Conservation (phyloP, 345 rosid genomes). For the Iberis pinnata region DNA sequence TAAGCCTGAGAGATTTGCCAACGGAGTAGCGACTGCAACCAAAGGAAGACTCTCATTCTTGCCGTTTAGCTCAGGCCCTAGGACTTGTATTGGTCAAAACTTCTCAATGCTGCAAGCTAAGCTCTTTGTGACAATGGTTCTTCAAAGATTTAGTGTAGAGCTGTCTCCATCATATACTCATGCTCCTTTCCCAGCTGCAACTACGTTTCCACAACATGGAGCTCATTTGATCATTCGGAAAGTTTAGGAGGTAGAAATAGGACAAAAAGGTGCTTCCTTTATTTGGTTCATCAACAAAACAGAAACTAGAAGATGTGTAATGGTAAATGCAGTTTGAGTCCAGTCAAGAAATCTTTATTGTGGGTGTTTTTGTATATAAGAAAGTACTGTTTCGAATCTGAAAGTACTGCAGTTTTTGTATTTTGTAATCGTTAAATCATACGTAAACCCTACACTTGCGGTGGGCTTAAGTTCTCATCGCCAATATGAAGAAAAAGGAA, state of each 20-base stretch:
- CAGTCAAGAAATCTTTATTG: conserved; percentile 11
- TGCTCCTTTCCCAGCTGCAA: conserved; percentile 37
- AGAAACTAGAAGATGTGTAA: background rate
- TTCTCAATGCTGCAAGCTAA: conserved; percentile 44
- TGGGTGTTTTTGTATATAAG: conserved; percentile 22
- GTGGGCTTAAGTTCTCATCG: no score
- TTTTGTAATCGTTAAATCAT: no score
- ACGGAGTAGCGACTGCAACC: conserved; percentile 37
- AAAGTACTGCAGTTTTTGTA: no score
- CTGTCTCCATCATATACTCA: conserved; percentile 42
- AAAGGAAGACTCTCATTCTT: conserved; percentile 39
- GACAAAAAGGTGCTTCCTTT: conserved; percentile 5
- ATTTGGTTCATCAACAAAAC: conserved; percentile 4
- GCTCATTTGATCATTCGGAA: conserved; percentile 35
- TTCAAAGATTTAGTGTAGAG: conserved; percentile 38
- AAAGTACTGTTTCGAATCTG: no score
- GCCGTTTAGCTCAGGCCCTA: conserved; percentile 43
- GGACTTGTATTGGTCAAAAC: conserved; percentile 50
- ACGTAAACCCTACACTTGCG: no score
- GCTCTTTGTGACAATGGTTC: conserved; percentile 35
- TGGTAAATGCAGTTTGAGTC: conserved; percentile 11
- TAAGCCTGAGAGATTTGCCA: conserved; percentile 32
- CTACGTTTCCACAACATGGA: conserved; percentile 44
- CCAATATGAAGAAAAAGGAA: no score
- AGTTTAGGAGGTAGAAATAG: conserved; percentile 6